Evolutionary conservation across 2,329 filamentous ascomycete species (phyloP).

Genomic region (Malbranchea cinnamomea): DNA sequence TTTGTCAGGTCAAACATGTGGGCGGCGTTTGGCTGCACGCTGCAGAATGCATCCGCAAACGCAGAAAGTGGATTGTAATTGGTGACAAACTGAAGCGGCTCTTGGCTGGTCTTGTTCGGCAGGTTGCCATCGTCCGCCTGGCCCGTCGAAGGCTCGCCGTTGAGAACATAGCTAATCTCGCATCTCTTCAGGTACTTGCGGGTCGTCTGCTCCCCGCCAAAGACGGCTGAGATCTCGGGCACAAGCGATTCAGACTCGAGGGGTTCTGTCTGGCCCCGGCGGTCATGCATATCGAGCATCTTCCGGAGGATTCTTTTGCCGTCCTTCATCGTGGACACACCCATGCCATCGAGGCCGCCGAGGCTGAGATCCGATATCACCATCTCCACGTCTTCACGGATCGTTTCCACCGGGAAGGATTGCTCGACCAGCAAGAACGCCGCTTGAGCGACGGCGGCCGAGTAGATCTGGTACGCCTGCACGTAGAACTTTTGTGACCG

Average conservation of each 20-base stretch:
- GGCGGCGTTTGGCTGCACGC: too few species aligned
- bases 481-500: constrained; percentile 13
- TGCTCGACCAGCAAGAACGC: constrained; percentile 16
- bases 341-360: constrained; percentile 9
- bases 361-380: constrained; percentile 14
- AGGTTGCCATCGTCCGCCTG: too few species aligned
- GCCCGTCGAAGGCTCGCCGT: constrained; percentile 5
- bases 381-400: constrained; percentile 14
- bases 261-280: constrained; percentile 9
- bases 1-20: too few species aligned
- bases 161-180: constrained; percentile 10
- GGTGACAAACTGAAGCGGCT: too few species aligned
- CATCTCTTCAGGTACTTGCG: constrained; percentile 15
- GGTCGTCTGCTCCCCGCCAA: constrained; percentile 15
- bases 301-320: constrained; percentile 14
- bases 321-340: constrained; percentile 11
- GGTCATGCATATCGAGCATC: constrained; percentile 15
- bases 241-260: constrained; percentile 12
- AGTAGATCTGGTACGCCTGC: constrained; percentile 16
- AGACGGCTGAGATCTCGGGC: constrained; percentile 13
- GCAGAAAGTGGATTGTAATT: too few species aligned
- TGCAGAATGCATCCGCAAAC: too few species aligned
- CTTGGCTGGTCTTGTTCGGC: too few species aligned
- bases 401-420: constrained; percentile 12
- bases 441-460: constrained; percentile 15